A percentile compares a stretch with the other conserved stretches of the same genome.
phyloP scores from a whole-genome alignment of 2,329 filamentous ascomycete species.

The Keithomyces neogunnii region DNA sequence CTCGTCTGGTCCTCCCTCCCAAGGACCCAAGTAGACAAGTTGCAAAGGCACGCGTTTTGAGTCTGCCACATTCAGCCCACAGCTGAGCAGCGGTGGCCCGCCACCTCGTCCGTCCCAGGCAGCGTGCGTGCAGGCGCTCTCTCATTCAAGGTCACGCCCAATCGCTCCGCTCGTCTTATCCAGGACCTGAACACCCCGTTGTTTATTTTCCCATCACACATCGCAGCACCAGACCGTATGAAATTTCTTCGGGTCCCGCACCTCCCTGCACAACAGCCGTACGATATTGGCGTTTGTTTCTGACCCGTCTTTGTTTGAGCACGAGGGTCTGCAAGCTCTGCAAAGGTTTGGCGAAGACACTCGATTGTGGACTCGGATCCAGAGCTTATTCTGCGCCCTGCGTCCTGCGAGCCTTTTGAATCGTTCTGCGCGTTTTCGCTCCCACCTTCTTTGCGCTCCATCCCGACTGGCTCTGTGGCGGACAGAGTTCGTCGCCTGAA shows the following conservation, averaged over 20 bases:
- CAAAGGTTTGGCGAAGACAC: too few species aligned
- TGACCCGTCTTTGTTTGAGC: not conserved
- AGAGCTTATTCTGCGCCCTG: not conserved
- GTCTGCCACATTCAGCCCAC: too few species aligned
- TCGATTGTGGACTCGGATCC: too few species aligned
- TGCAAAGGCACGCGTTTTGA: too few species aligned
- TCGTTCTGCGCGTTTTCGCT: not conserved
- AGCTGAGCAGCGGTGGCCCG: not conserved
- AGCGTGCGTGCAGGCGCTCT: not conserved
- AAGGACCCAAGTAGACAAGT: too few species aligned
- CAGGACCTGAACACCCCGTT: slow-evolving; percentile 16
- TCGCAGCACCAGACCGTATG: slow-evolving; percentile 15
- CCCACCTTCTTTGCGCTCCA: slow-evolving; percentile 1
- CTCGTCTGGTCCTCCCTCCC: too few species aligned
- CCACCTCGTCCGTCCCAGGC: not conserved
- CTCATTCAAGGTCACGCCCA: slow-evolving; percentile 1
- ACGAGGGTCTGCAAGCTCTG: not conserved
- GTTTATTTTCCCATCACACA: slow-evolving; percentile 12
- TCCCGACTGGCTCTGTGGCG: slow-evolving; percentile 2
- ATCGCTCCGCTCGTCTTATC: slow-evolving; percentile 17
- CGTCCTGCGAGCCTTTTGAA: not conserved
- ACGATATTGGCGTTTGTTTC: not conserved
- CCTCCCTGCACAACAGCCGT: slow-evolving; percentile 4
- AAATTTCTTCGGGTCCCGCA: slow-evolving; percentile 23
- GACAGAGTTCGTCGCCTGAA: slow-evolving; percentile 5